Base-by-base conservation (phyloP, 306 rosid species). In the Prunus dulcis region DNA sequence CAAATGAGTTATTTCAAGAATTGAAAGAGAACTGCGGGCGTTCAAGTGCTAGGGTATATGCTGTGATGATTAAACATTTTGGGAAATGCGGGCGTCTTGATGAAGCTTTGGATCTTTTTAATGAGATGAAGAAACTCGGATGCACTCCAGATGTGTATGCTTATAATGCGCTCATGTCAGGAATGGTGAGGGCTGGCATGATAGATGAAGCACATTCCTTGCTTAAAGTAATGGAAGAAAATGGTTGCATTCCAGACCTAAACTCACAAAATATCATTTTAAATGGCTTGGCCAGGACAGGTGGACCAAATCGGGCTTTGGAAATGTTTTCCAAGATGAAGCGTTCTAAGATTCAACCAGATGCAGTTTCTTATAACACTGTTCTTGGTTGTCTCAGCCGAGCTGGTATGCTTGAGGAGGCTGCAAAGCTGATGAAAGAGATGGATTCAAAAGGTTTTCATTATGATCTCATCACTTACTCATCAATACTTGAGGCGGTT, bases 161-260 rank as follows among this genome's bases (percentile, higher is more conserved):
- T 52, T 92, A 89, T 76, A 95, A 95, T 82, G 98, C 97, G 22
- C 96, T 95, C 81, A 95, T 95, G 96, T 90, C 96, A 6, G 97
- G 98, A 61, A 82, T 92, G 95, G 93, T 88, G 62, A 89, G 97
- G 84, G 90, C 84, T 46, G 89, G 89, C 64, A 85, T 89, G 96
- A 75, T 87, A 9, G 92, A 88, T 63, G 97, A 88, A 82, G 97
- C 93, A 43, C 86, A 81, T 75, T 81, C 95, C 66, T 84, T 95
- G 78, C 81, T 92, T 61, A 88, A 86, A 85, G 80, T 82, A 20
- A 94, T 94, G 98, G 87, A 84, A 82, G 96, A 92, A 86, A 89
- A 86, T 47, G 91, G 93, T 56, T 89, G 97, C 82, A 69, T 66
- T 32, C 93, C 96, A 0, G 95, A 90, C 82, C 64, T 95, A 77